Conservation (phyloP, 805 yeast genomes). For the Sugiyamaella valdiviana region DNA sequence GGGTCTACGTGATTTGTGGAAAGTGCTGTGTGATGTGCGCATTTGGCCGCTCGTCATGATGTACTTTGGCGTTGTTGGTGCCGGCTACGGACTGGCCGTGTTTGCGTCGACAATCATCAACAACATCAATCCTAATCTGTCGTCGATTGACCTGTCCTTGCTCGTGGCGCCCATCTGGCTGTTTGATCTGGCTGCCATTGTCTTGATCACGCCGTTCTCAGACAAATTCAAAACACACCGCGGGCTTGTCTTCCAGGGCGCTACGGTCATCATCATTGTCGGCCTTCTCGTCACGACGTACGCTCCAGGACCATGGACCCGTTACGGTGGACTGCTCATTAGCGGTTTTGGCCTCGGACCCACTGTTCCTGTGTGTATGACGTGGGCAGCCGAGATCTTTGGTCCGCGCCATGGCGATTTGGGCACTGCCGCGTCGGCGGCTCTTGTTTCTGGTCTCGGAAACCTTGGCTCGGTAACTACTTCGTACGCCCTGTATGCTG, state of each 20-base stretch:
- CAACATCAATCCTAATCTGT: constrained; percentile 53
- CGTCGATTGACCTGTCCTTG: constrained; percentile 64
- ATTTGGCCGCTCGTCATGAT: constrained; percentile 77
- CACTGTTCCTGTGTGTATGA: constrained; percentile 83
- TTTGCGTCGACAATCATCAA: constrained; percentile 74
- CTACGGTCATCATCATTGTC: constrained; percentile 60
- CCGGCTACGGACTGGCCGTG: constrained; percentile 81
- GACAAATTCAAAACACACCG: constrained; percentile 58
- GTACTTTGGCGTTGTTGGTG: constrained; percentile 91
- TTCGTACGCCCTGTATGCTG: constrained; percentile 77
- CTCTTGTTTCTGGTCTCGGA: constrained; percentile 80
- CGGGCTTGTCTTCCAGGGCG: constrained; percentile 53
- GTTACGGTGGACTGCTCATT: constrained; percentile 72
- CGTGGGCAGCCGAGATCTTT: constrained; percentile 74
- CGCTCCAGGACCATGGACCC: constrained; percentile 67
- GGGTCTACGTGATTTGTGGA: constrained; percentile 52
- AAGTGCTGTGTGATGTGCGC: constrained; percentile 54
- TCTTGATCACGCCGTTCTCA: constrained; percentile 71
- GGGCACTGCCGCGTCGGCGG: constrained; percentile 78
- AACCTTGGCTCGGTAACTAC: constrained; percentile 81
- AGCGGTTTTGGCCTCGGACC: constrained; percentile 88
- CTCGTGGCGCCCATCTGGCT: constrained; percentile 88
- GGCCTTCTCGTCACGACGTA: constrained; percentile 74
- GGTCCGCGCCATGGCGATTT: constrained; percentile 68
- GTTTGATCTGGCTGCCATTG: constrained; percentile 70